Evolutionary conservation across 2,329 filamentous ascomycete genomes (phyloP).

Genomic region (Mollisiaceae sp.): DNA sequence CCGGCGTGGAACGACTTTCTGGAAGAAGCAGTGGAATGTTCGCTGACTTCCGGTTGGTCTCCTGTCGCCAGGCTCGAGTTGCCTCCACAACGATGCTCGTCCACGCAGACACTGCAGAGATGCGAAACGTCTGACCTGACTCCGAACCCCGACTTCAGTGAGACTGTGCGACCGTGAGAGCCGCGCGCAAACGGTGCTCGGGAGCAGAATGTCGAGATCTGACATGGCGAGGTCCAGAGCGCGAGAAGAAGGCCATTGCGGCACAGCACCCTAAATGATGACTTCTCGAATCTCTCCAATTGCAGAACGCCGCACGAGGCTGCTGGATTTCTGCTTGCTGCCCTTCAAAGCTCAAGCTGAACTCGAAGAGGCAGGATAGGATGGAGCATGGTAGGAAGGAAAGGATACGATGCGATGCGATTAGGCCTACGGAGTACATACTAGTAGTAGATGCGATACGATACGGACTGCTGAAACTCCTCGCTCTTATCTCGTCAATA

Average conservation of each 20-base stretch:
- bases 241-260: background rate
- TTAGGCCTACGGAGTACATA: no score
- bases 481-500: conserved; percentile 13
- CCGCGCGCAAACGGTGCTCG: conserved; percentile 20
- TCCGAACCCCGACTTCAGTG: background rate
- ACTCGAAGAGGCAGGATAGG: background rate
- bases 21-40: conserved; percentile 9
- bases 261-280: conserved; percentile 12
- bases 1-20: background rate
- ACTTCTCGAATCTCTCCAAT: conserved; percentile 8
- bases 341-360: conserved; percentile 1
- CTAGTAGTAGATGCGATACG: no score
- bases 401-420: no score
- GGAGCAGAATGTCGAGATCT: background rate
- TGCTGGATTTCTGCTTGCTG: background rate
- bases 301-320: background rate
- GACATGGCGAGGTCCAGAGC: background rate
- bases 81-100: background rate
- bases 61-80: background rate
- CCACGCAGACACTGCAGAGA: conserved; percentile 3
- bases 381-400: background rate
- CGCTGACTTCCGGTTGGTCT: background rate
- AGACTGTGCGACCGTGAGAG: background rate
- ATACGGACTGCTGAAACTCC: conserved; percentile 13
- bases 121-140: conserved; percentile 15